Evolutionary conservation across 192 early-diverging fungal genomes (phyloP).

Genomic region (Coemansia sp.): DNA sequence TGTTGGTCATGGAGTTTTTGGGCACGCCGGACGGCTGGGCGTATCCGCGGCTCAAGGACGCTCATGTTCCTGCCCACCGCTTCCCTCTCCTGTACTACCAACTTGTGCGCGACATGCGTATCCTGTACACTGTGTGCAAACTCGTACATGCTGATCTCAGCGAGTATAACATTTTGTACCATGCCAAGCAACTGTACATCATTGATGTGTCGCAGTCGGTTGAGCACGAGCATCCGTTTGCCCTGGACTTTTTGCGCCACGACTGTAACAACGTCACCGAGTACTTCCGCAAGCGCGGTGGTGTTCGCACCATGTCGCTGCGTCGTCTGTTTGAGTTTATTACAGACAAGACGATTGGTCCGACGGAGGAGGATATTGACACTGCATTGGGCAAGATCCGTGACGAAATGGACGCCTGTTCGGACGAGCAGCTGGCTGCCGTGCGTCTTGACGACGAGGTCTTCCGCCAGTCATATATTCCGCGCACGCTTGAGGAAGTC

Average conservation of each 20-base stretch:
- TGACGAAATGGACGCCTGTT: slow-evolving; percentile 31
- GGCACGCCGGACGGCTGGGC: slow-evolving; percentile 92
- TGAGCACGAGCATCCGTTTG: slow-evolving; percentile 97
- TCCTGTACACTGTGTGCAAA: slow-evolving; percentile 87
- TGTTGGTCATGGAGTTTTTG: slow-evolving; percentile 92
- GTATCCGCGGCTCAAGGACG: slow-evolving; percentile 93
- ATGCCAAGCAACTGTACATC: slow-evolving; percentile 77
- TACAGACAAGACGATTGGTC: slow-evolving; percentile 60
- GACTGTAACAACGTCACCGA: slow-evolving; percentile 92
- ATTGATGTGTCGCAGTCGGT: slow-evolving; percentile 99
- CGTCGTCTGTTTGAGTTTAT: slow-evolving; percentile 90
- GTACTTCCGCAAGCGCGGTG: slow-evolving; percentile 79
- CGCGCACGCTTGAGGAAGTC: slow-evolving; percentile 88
- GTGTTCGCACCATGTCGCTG: slow-evolving; percentile 70
- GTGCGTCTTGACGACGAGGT: slow-evolving; percentile 81
- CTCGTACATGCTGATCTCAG: slow-evolving; percentile 97
- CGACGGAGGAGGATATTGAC: slow-evolving; percentile 66
- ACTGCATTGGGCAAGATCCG: slow-evolving; percentile 67
- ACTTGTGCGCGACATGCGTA: slow-evolving; percentile 82
- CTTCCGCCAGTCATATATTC: slow-evolving; percentile 89
- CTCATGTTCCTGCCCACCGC: slow-evolving; percentile 68
- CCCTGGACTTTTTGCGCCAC: slow-evolving; percentile 93
- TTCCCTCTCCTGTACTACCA: slow-evolving; percentile 81
- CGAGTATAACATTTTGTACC: slow-evolving; percentile 96
- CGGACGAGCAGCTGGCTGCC: slow-evolving; percentile 55